These are phyloP conservation scores for Sclerotiophoma versabilis DNA, from an alignment of 2,329 filamentous ascomycete species.

Conservation along the genomic window DNA sequence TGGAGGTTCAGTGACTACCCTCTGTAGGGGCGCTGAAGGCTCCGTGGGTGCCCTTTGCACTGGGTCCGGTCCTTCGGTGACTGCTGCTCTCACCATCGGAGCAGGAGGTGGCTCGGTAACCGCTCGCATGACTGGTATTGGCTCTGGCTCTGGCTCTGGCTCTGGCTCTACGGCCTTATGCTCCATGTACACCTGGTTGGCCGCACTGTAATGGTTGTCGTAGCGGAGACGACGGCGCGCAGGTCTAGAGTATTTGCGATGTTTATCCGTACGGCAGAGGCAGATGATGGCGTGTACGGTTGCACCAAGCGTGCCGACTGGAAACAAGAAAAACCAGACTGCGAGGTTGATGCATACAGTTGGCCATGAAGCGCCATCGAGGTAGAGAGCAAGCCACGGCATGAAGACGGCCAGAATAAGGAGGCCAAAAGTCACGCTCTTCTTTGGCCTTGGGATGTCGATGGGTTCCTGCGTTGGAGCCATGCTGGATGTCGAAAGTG, in stretches of 20 bases:
- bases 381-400: slow-evolving; percentile 30
- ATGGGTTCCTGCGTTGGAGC: background rate
- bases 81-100: slow-evolving; percentile 6
- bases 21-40: background rate
- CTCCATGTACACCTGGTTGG: background rate
- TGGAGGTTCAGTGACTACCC: background rate
- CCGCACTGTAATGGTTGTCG: slow-evolving; percentile 6
- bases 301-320: background rate
- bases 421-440: slow-evolving; percentile 12
- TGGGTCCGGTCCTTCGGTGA: background rate
- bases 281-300: slow-evolving; percentile 22
- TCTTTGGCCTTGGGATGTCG: slow-evolving; percentile 18
- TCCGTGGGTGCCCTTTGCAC: slow-evolving; percentile 1
- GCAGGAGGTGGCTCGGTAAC: background rate
- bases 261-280: slow-evolving; percentile 15
- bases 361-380: slow-evolving; percentile 26
- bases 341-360: slow-evolving; percentile 15
- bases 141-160: background rate
- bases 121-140: background rate
- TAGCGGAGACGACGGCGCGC: slow-evolving; percentile 13
- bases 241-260: slow-evolving; percentile 12
- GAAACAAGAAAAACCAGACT: slow-evolving; percentile 6
- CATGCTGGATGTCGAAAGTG: slow-evolving; percentile 5
- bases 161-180: background rate
- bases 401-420: slow-evolving; percentile 23